Evolutionary conservation across 495 filamentous ascomycete species (phyloP), one percentile per base, ranked within the genome.

Genomic region (Trichocladium antarcticum): DNA sequence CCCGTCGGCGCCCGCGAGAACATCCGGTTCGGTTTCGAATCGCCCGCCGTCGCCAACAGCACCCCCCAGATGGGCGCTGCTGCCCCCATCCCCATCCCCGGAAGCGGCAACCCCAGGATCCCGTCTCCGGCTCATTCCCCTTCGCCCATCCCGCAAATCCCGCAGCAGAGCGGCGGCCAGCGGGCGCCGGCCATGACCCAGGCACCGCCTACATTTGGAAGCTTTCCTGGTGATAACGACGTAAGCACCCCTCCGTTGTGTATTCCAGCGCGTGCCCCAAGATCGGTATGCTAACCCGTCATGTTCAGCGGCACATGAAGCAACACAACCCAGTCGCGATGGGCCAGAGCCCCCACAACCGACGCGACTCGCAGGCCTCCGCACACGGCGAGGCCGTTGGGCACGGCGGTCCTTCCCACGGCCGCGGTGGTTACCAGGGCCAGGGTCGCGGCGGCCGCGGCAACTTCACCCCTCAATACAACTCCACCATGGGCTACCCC

Each of bases 71-170:
- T 71, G 39, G 67, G 68, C 16, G 65, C 72, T 27, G 74, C 80
- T 22, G 76, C 71, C 42, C 76, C 89, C 17, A 77, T 84, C 54
- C 76, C 85, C 17, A 79, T 83, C 47, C 81, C 83, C 0, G 61
- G 61, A 9, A 39, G 40, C 72, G 57, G 70, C 64, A 81, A 83
- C 60, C 80, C 76, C 28, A 75, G 83, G 53, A 70, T 85, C 24
- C 77, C 77, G 20, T 85, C 83, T 36, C 85, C 85, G 6, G 78
- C 81, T 49, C 76, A 77, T 22, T 95, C 89, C 12, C 89, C 89
- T 3, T 87, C 84, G 17, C 89, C 89, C 6, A 96, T 96, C 45
- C 89, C 89, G 16, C 84, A 86, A 64, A 51, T 59, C n/a, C 85
- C 84, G 40, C 77, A 84, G 32, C 83, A 83, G 32, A 93, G 87